A percentile compares a stretch with the other conserved stretches of the same genome.
Conservation (phyloP, 83 land plant genomes). For the Thuja plicata region DNA sequence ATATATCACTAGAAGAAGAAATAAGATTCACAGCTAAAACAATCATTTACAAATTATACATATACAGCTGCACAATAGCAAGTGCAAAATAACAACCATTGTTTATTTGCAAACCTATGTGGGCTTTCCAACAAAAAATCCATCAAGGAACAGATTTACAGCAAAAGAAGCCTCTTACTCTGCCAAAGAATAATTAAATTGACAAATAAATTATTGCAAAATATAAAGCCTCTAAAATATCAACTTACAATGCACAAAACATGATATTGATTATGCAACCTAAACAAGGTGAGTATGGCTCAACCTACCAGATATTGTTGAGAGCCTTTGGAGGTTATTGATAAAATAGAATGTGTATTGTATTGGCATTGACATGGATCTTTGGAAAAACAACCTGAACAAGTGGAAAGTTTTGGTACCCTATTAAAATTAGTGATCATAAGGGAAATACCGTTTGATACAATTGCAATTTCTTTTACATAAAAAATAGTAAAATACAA, state of each 20-base stretch:
- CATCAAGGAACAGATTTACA: constrained; percentile 79
- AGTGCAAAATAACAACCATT: constrained; percentile 3
- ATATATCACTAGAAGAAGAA: constrained; percentile 27
- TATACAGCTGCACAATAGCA: constrained; percentile 11
- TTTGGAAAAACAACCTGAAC: constrained; percentile 1
- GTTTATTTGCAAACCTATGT: constrained; percentile 65
- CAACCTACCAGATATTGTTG: neutral
- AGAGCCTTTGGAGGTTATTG: constrained; percentile 8
- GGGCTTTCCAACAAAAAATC: constrained; percentile 84
- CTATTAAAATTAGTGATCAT: neutral
- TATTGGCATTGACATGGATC: neutral
- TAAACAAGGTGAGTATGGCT: constrained; percentile 1
- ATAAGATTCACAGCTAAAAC: constrained; percentile 11
- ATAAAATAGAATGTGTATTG: neutral
- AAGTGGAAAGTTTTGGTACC: neutral
- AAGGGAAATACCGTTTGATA: neutral
- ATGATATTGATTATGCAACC: neutral
- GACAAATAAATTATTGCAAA: neutral
- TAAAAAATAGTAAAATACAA: neutral
- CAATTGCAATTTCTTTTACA: neutral
- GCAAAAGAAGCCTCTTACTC: constrained; percentile 88
- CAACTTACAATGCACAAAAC: neutral
- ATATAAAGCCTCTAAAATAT: neutral
- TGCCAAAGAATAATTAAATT: constrained; percentile 23
- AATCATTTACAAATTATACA: constrained; percentile 6